Evolutionary conservation across 2,329 filamentous ascomycete genomes (phyloP), one percentile per base, ranked within the genome.

Genomic region (Penicillium rolfsii): DNA sequence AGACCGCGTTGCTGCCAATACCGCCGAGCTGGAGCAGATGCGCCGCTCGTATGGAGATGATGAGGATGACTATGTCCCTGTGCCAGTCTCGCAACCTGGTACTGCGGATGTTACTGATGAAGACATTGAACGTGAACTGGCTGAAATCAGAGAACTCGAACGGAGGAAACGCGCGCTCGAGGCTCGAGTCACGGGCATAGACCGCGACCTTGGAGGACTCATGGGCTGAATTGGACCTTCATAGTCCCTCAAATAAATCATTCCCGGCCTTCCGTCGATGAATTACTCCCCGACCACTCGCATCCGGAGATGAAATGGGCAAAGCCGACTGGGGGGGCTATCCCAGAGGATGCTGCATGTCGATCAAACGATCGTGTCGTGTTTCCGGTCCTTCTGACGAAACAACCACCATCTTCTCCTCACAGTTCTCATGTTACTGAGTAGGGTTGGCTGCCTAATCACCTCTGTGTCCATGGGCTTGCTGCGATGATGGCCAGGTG

Each of bases 1-100:
- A 78, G 83, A 84, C 12, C 88, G 89, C 57, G 91, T 98, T 1
- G 85, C 87, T 7, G 87, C 90, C 71, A 94, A 97, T 78, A 83
- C 87, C 11, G 84, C 86, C 60, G 86, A 92, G 69, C 75, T 98
- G 63, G 87, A 89, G 60, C 84, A 83, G 59, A 88, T 94, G 83
- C 93, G 93, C 67, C 75, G 79, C 22, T 79, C 80, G 2, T 83
- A 81, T 48, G 82, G 82, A 16, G 82, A 86, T 41, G 83, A 84
- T 1, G 83, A 84, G 1, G 83, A 87, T 12, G 78, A 82, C 4
- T 82, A 85, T 2, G 80, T 83, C 3, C 74, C 79, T n/a, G 78
- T 80, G 1, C 67, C 67, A 5, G 64, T 68, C n/a, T 40, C 65
- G 2, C 67, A 73, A 5, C 58, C 70, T 16, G 64, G 67, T 12